These are phyloP conservation scores for Populus hybrid DNA, from an alignment of 441 rosid genomes.

Conservation along the genomic window DNA sequence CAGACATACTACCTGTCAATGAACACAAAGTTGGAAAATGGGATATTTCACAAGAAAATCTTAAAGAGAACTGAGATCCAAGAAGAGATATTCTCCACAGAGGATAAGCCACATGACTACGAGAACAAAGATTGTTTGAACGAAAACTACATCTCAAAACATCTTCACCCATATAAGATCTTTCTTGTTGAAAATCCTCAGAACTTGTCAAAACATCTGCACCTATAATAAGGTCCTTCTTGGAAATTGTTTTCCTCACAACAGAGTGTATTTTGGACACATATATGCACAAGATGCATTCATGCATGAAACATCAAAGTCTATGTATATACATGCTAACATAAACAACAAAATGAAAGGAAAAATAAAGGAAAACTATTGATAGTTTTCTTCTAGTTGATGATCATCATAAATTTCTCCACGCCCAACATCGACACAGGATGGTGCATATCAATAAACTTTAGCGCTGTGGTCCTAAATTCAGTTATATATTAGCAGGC, in stretches of 20 bases:
- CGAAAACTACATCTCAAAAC: neutral
- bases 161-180: neutral
- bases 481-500: neutral
- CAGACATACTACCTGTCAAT: conserved; percentile 68
- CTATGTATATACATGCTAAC: neutral
- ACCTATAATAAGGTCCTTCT: neutral
- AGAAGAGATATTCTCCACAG: neutral
- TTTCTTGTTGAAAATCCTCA: neutral
- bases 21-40: conserved; percentile 19
- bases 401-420: neutral
- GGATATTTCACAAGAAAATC: neutral
- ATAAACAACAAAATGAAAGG: neutral
- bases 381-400: neutral
- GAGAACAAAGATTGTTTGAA: neutral
- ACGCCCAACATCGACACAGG: neutral
- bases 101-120: neutral
- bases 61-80: neutral
- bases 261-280: neutral
- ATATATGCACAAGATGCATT: neutral
- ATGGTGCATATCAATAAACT: neutral
- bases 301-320: neutral
- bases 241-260: neutral
- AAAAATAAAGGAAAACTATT: no score
- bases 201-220: neutral
- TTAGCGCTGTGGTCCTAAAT: neutral